Base-by-base conservation (phyloP, 805 yeast species). In the Cephaloascus albidus region DNA sequence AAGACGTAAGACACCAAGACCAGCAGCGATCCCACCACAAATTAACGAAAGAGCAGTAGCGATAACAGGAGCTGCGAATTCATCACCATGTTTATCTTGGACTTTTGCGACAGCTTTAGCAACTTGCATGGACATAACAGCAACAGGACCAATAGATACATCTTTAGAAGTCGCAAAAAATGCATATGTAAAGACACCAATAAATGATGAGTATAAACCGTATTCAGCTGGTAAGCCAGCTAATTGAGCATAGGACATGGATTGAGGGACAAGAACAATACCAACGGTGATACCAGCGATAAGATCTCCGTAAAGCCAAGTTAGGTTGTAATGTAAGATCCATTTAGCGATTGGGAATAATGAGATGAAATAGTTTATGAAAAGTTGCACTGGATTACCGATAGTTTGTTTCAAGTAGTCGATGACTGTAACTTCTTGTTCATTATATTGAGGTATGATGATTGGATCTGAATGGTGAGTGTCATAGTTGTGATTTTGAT, bases 111-210 rank as follows among this genome's bases (percentile, higher is more conserved):
- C 70, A 40, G 85, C 87, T 56, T 81, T 85, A 37, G 89, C 80
- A 28, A 85, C 87, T 57, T 87, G 89, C 47, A 78, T 58, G 14
- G 95, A 84, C 95, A 89, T 88, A 41, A 89, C 97, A 10, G 97
- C 97, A 30, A 89, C 97, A 10, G 97, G 97, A 20, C 97, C 97
- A 51, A 89, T 88, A 44, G 94, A 83, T 31, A 89, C 95, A 68
- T 89, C 97, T 60, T 89, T 89, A 18, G 95, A 84, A 12, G 97
- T 89, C 12, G 97, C 97, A 61, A 89, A 89, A 51, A 89, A 74
- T 37, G 95, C 82, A 59, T 89, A 89, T 38, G 84, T 76, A 53
- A 87, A 73, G 10, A 88, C 95, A 54, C 97, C 97, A 36, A 89
- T 81, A 53, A 89, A 89, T 0, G 95, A 85, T 12, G 96, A 85